Evolutionary conservation across 2,329 filamentous ascomycete genomes (phyloP).

Genomic region (Moelleriella libera): DNA sequence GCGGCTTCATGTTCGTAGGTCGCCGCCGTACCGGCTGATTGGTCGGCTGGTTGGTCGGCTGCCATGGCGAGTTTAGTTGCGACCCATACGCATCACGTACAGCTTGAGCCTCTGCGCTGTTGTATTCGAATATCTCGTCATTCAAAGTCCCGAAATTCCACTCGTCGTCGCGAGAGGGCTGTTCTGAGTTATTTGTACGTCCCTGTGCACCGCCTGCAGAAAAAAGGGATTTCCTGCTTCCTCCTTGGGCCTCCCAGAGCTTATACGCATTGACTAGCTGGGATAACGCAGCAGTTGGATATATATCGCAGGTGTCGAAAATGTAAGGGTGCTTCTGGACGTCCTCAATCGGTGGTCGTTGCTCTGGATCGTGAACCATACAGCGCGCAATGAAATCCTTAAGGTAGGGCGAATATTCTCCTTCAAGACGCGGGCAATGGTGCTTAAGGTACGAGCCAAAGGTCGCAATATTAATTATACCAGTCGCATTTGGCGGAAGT

Average conservation of each 20-base stretch:
- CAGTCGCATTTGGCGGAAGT: conserved; percentile 54
- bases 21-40: conserved; percentile 42
- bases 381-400: conserved; percentile 60
- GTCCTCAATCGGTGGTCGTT: conserved; percentile 54
- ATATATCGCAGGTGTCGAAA: conserved; percentile 41
- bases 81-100: conserved; percentile 47
- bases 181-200: conserved; percentile 27
- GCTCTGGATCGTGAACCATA: conserved; percentile 51
- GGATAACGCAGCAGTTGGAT: conserved; percentile 49
- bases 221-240: conserved; percentile 54
- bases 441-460: conserved; percentile 43
- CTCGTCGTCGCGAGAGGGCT: conserved; percentile 37
- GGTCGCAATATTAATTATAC: conserved; percentile 30
- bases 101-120: conserved; percentile 37
- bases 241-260: conserved; percentile 61
- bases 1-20: conserved; percentile 37
- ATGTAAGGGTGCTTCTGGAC: conserved; percentile 60
- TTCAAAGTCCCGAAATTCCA: conserved; percentile 56
- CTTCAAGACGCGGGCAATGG: conserved; percentile 54
- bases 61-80: conserved; percentile 34
- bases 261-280: conserved; percentile 58
- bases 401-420: conserved; percentile 55
- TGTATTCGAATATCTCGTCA: conserved; percentile 44
- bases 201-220: conserved; percentile 42
- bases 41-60: conserved; percentile 13